Evolutionary conservation across 805 yeast genomes (phyloP), one percentile per base, ranked within the genome.

Genomic region (Suhomyces faveliae): DNA sequence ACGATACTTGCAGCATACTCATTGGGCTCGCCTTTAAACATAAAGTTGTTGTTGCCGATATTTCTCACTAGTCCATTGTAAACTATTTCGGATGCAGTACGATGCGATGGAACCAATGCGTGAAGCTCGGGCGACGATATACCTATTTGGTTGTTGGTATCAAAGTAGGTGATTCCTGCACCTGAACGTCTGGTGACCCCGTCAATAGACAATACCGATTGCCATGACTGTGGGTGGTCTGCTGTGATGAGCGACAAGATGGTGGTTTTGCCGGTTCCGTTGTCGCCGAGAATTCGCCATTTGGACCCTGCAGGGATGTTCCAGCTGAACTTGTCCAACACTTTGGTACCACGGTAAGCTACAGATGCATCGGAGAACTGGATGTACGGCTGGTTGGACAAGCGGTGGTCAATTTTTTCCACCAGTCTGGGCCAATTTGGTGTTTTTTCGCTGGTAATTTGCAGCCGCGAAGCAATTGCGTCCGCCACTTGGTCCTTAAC

Each of bases 161-260:
- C 87, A 59, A 89, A 89, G 61, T 86, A 91, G 50, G 81, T 83
- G 12, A 84, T 80, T 4, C 78, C 78, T 35, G 69, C 73, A 1
- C 98, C 99, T 0, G 91, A 83, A 50, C 76, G 77, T 35, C 97
- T 77, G 7, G 83, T 78, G 25, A 76, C 75, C 0, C 90, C 89
- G 55, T 85, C 76, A 40, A 89, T 71, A 6, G 70, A 66, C 19
- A 94, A 76, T 19, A 77, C 80, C 4, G 81, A 76, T 55, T 81
- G 84, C 98, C 98, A 92, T 1, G 97, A 84, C 66, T 92, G 97
- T 1, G 99, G 99, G 62, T 92, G 99, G 58, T 92, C 99, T 3
- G 96, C 90, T 0, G 96, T 90, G 23, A 92, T 74, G 40, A 94
- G 64, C 2, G 97, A 81, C 12, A 94, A 66, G 20, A 92, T 67